phyloP scores from a whole-genome alignment of 1,139 yeast genomes.

The Yamadazyma conglobata region DNA sequence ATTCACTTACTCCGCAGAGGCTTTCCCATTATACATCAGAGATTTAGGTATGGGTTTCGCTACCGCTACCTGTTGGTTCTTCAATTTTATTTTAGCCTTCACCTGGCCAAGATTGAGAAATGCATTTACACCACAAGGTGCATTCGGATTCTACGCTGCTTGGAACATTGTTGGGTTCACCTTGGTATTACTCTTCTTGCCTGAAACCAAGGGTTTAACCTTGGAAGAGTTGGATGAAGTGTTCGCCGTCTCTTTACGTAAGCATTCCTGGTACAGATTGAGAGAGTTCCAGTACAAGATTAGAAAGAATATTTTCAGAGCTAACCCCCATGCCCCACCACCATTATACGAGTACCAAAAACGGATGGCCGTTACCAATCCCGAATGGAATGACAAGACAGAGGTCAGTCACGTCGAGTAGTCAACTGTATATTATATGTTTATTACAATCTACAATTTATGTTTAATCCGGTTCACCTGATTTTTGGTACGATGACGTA shows the following conservation, averaged over 20 bases:
- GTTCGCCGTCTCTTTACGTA: slow-evolving; percentile 51
- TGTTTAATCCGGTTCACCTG: no score
- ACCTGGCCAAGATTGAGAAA: slow-evolving; percentile 76
- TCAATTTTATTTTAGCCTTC: slow-evolving; percentile 74
- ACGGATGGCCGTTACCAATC: slow-evolving; percentile 57
- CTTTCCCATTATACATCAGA: slow-evolving; percentile 77
- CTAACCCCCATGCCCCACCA: slow-evolving; percentile 42
- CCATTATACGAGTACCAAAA: slow-evolving; percentile 50
- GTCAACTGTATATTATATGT: slow-evolving; percentile 2
- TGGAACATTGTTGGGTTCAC: slow-evolving; percentile 79
- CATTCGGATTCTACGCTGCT: slow-evolving; percentile 87
- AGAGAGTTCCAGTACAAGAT: slow-evolving; percentile 39
- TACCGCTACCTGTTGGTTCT: slow-evolving; percentile 83
- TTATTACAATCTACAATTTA: no score
- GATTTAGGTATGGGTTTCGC: slow-evolving; percentile 86
- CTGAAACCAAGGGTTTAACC: slow-evolving; percentile 68
- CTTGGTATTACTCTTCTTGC: slow-evolving; percentile 62
- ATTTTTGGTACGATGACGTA: no score
- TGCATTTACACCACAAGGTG: slow-evolving; percentile 76
- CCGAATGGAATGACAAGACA: slow-evolving; percentile 60
- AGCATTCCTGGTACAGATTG: slow-evolving; percentile 57
- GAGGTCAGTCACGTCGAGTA: slow-evolving; percentile 46
- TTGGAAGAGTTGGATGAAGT: slow-evolving; percentile 74
- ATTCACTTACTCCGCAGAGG: slow-evolving; percentile 85
- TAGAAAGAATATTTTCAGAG: slow-evolving; percentile 41